Conservation (phyloP, 768 basidiomycete genomes). For the Tulasnella sp. region DNA sequence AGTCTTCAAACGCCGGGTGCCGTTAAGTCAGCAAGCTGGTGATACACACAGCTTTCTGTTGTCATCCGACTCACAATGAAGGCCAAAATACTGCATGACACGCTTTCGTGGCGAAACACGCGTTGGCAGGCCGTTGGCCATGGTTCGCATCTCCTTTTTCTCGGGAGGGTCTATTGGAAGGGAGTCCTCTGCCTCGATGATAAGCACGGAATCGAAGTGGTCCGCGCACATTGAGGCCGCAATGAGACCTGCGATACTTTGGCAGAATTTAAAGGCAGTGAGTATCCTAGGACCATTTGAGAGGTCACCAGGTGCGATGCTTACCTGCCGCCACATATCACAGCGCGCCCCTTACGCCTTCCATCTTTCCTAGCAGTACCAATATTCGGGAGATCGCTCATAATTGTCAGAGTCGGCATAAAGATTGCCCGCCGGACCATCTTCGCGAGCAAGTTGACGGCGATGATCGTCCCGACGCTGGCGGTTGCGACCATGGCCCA, state of each 20-base stretch:
- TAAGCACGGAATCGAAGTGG: constrained; percentile 6
- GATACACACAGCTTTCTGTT: not conserved
- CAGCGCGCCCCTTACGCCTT: too few species aligned
- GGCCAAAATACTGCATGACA: constrained; percentile 2
- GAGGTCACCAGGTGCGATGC: too few species aligned
- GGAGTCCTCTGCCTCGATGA: constrained; percentile 7
- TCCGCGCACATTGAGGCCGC: constrained; percentile 6
- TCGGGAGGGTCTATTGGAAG: not conserved
- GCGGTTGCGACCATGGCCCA: too few species aligned
- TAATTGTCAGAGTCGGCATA: too few species aligned
- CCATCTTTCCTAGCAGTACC: too few species aligned
- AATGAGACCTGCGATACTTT: constrained; percentile 3
- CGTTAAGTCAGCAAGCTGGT: not conserved
- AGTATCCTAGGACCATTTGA: too few species aligned
- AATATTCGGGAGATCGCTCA: too few species aligned
- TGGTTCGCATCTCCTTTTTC: not conserved
- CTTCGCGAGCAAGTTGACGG: not conserved
- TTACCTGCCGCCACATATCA: too few species aligned
- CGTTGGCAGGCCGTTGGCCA: not conserved
- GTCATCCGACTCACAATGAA: not conserved
- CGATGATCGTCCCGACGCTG: not conserved
- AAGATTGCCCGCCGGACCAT: not conserved
- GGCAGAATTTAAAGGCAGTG: too few species aligned
- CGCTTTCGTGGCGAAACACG: not conserved
- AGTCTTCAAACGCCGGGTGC: not conserved